Evolutionary conservation across 352 stramenopile genomes (phyloP).

Genomic region (Phytophthora pinifolia): DNA sequence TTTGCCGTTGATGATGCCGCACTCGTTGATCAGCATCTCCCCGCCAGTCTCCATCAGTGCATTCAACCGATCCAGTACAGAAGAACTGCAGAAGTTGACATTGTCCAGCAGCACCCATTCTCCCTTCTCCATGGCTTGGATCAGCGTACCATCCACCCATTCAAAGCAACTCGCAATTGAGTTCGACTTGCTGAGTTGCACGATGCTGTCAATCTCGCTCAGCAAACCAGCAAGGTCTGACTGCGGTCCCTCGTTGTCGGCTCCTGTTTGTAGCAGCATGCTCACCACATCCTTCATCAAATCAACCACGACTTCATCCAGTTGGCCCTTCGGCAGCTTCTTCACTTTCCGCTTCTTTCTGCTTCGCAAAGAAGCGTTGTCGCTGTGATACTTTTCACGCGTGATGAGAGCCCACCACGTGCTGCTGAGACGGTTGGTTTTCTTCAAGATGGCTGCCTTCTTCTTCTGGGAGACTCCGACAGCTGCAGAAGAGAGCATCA

Average conservation of each 20-base stretch:
- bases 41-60: conserved; percentile 98
- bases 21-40: conserved; percentile 98
- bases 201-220: conserved; percentile 39
- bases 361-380: conserved; percentile 18
- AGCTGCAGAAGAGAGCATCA: conserved; percentile 33
- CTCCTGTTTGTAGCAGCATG: conserved; percentile 26
- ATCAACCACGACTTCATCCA: conserved; percentile 61
- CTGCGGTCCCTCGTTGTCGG: conserved; percentile 8
- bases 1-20: conserved; percentile 91
- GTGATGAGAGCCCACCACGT: conserved; percentile 53
- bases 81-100: conserved; percentile 99
- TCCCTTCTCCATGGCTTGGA: conserved; percentile 97
- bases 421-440: conserved; percentile 37
- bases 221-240: conserved; percentile 20
- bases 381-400: conserved; percentile 45
- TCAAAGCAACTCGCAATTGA: conserved; percentile 92
- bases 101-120: conserved; percentile 99
- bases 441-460: conserved; percentile 32
- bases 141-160: conserved; percentile 98
- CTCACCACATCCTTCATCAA: conserved; percentile 52
- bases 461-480: conserved; percentile 28
- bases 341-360: conserved; percentile 30
- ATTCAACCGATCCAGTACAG: conserved; percentile 99
- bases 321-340: conserved; percentile 63
- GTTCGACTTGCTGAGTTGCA: conserved; percentile 60